Conservation (phyloP, 1,139 yeast genomes). For the Blastobotrys buckinghamii region DNA sequence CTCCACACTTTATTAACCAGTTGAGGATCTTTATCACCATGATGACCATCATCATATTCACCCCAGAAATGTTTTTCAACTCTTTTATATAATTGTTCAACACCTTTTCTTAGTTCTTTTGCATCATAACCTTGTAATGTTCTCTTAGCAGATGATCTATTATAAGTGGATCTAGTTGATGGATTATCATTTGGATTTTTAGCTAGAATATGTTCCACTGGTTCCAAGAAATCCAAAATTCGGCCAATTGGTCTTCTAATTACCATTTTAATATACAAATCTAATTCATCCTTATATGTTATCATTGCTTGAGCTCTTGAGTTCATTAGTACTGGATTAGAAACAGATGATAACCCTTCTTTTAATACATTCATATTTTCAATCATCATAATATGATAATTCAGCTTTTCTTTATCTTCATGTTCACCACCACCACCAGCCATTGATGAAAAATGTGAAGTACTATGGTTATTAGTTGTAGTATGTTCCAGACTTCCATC, state of each 20-base stretch:
- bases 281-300: slow-evolving; percentile 42
- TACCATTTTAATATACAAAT: slow-evolving; percentile 45
- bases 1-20: slow-evolving; percentile 48
- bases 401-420: slow-evolving; percentile 51
- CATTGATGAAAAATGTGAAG: slow-evolving; percentile 11
- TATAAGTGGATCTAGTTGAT: slow-evolving; percentile 59
- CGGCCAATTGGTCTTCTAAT: slow-evolving; percentile 59
- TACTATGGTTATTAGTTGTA: background rate
- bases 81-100: slow-evolving; percentile 50
- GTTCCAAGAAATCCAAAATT: slow-evolving; percentile 58
- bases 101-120: slow-evolving; percentile 52
- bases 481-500: slow-evolving; percentile 1
- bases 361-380: slow-evolving; percentile 57
- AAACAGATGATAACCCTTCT: slow-evolving; percentile 43
- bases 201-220: slow-evolving; percentile 49
- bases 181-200: slow-evolving; percentile 40
- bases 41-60: slow-evolving; percentile 28
- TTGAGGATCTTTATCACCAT: slow-evolving; percentile 36
- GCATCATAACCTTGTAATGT: slow-evolving; percentile 51
- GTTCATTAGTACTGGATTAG: slow-evolving; percentile 28
- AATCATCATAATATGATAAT: slow-evolving; percentile 54
- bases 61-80: slow-evolving; percentile 52
- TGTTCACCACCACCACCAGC: slow-evolving; percentile 30
- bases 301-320: slow-evolving; percentile 32
- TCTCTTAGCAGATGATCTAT: slow-evolving; percentile 52